Base-by-base conservation (phyloP, 495 filamentous ascomycete genomes). In the Apiosordaria backusii region DNA sequence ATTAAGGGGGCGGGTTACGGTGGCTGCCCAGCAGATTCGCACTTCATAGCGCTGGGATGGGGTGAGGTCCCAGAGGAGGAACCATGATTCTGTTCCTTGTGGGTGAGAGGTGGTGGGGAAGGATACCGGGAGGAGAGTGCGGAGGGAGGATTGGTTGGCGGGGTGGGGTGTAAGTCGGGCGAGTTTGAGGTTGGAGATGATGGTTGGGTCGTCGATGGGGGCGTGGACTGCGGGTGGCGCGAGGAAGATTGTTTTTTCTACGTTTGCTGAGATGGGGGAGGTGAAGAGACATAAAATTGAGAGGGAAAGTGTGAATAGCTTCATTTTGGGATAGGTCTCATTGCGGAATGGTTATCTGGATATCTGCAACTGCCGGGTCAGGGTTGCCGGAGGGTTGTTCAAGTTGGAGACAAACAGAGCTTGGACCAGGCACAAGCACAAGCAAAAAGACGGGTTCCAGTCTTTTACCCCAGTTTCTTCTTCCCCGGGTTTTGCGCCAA, bases 1-100 rank as follows among this genome's bases (percentile, higher is more conserved):
- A 2, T 27, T 35, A 50, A 9, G 26, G 67, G 10, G 40, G 22
- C 19, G 7, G 19, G 40, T 77, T 85, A 96, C 94, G 29, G 88
- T 96, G 54, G 95, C 95, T 68, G 90, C 81, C 95, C 95, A 99
- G 78, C 95, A 99, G 67, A 97, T 83, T 23, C 95, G 86, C 35
- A 97, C 86, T 80, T 99, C 95, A 81, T 98, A 97, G 66, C 93
- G 86, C 71, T 90, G 89, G 10, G 87, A 84, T 21, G 86, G 83
- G 21, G 76, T 82, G 60, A 99, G 83, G n/a, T 85, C 78, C 62
- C 92, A 85, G n/a, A 99, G 84, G 35, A 94, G 81, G 69, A 90
- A 86, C 95, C 95, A 97, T 50, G 92, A 88, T 29, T 88, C 79
- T 22, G 82, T 78, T 6, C 92, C 93, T 4, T 80, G 65, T n/a